Evolutionary conservation across 176 grass and related monocot genomes (phyloP), one percentile per base, ranked within the genome.

Genomic region (Musa troglodytarum): DNA sequence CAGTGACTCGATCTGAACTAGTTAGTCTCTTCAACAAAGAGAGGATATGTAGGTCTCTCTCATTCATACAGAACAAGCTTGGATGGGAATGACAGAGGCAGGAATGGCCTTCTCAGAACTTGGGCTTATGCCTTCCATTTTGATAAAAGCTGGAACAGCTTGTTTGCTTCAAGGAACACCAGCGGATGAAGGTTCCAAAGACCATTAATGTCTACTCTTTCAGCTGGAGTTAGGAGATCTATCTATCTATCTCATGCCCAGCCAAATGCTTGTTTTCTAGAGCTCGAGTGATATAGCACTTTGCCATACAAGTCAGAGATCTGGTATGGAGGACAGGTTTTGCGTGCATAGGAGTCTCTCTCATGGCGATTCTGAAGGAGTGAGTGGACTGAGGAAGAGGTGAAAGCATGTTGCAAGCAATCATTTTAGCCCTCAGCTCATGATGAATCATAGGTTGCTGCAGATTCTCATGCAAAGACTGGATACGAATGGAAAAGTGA

Each of bases 1-100:
- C 89, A 86, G 79, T 92, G 81, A 85, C 54, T 56, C 16, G 1
- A 61, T n/a, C 57, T 61, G 57, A n/a, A 21, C 16, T 61, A 19
- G 21, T 61, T 19, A 61, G 57, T 61, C 57, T 61, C 17, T 13
- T 54, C 11, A 54, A 54, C 11, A 54, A 1, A 54, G 52, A 53
- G 9, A 54, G 52, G 52, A 10, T 53, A n/a, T 58, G 56, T 17
- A 8, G 54, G 14, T 13, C 53, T 13, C 53, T 11, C 12, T 54
- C 53, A 54, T 54, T 1, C 11, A 54, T 14, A 54, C 9, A 54
- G 12, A 2, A 54, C 53, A 54, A 54, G 53, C 8, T 9, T 54
- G 53, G 53, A 54, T 54, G 53, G 13, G 53, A 54, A 54, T 54
- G 53, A 14, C 9, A 14, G 53, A 1, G 53, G 53, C 11, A 54